A percentile compares a stretch with the other conserved stretches of the same genome.
Evolutionary conservation across 345 rosid genomes (phyloP).

Genomic region (Isatis tinctoria): DNA sequence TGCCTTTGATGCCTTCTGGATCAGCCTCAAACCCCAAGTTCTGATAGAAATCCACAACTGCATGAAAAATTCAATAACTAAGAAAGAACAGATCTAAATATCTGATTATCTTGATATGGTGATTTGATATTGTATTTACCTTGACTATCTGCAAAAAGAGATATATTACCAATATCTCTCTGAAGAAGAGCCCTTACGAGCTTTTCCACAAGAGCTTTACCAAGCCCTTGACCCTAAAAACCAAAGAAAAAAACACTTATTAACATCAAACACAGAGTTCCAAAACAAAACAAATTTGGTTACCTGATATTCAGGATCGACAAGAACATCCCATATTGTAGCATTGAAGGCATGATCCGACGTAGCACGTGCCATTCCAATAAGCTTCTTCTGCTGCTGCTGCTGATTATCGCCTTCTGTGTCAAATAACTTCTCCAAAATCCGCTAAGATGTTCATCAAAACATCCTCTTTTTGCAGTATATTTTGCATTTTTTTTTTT

Average conservation of each 20-base stretch:
- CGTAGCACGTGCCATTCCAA: conserved; percentile 99
- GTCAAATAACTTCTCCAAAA: conserved; percentile 90
- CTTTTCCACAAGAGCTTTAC: conserved; percentile 88
- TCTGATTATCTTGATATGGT: neutral
- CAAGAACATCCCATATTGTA: conserved; percentile 98
- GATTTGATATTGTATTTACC: conserved; percentile 40
- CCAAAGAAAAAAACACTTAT: neutral
- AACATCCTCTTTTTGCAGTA: conserved; percentile 34
- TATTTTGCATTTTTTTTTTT: neutral
- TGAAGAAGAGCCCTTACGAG: conserved; percentile 81
- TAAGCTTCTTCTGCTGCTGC: conserved; percentile 40
- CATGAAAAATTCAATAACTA: conserved; percentile 8
- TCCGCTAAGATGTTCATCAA: conserved; percentile 84
- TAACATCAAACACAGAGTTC: neutral
- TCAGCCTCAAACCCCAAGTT: conserved; percentile 93
- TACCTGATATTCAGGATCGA: conserved; percentile 97
- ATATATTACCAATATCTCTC: conserved; percentile 87
- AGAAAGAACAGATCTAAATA: neutral
- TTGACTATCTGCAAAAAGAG: conserved; percentile 97
- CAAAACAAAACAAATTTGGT: neutral
- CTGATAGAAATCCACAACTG: conserved; percentile 93
- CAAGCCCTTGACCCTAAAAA: conserved; percentile 90
- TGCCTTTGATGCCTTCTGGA: conserved; percentile 97
- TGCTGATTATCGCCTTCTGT: conserved; percentile 62
- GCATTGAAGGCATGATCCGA: conserved; percentile 99